Conservation (phyloP, 148 eudicot genomes). For the Diospyros lotus region DNA sequence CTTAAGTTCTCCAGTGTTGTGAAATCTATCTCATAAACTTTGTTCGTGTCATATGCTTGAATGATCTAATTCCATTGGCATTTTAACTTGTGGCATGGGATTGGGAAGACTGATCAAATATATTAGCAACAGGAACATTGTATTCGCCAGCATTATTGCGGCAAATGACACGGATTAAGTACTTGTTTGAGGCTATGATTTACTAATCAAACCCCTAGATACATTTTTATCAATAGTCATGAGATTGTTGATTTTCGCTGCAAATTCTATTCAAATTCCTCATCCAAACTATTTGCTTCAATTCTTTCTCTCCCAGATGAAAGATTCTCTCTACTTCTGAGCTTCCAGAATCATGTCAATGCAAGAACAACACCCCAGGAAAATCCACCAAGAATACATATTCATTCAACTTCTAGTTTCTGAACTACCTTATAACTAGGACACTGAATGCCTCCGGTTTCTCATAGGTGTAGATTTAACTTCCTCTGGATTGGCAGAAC, state of each 20-base stretch:
- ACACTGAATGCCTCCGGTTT: slow-evolving; percentile 59
- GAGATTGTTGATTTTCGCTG: slow-evolving; percentile 4
- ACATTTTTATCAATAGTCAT: background rate
- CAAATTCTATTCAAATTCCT: slow-evolving; percentile 14
- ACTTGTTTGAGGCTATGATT: slow-evolving; percentile 1
- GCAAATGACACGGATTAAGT: background rate
- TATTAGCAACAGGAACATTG: too few relatives aligned
- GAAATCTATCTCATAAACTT: too few relatives aligned
- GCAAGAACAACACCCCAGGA: background rate
- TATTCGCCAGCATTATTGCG: too few relatives aligned
- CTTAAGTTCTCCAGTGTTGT: too few relatives aligned
- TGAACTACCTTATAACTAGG: slow-evolving; percentile 24
- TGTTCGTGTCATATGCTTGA: too few relatives aligned
- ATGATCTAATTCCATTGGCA: too few relatives aligned
- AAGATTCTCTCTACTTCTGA: background rate
- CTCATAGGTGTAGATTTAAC: slow-evolving; percentile 48
- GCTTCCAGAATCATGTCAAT: background rate
- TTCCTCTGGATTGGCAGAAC: slow-evolving; percentile 54
- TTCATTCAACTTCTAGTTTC: background rate
- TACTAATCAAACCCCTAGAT: slow-evolving; percentile 1
- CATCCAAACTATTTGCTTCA: slow-evolving; percentile 5
- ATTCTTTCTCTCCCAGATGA: background rate
- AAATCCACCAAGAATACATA: slow-evolving; percentile 6
- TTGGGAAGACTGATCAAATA: too few relatives aligned
- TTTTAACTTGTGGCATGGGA: too few relatives aligned